These are phyloP conservation scores for Arthroderma sp. DNA, from an alignment of 2,329 filamentous ascomycete species.

Conservation along the genomic window DNA sequence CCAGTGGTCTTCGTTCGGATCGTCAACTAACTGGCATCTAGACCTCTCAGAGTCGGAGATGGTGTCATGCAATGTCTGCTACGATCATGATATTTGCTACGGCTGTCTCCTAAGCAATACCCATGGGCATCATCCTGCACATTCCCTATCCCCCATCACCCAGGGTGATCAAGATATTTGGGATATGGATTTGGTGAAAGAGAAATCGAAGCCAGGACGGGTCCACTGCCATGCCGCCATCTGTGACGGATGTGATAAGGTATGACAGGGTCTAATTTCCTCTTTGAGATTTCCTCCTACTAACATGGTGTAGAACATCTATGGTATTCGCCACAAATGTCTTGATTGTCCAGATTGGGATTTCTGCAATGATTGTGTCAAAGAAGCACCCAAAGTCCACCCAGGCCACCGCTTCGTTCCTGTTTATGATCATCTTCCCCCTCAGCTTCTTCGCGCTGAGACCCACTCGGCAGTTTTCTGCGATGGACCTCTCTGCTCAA, in stretches of 20 bases:
- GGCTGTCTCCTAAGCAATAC: slow-evolving; percentile 59
- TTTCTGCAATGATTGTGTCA: slow-evolving; percentile 68
- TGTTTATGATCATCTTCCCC: slow-evolving; percentile 58
- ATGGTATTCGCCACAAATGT: slow-evolving; percentile 90
- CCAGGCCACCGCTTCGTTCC: slow-evolving; percentile 77
- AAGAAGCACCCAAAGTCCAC: slow-evolving; percentile 55
- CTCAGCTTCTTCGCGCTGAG: slow-evolving; percentile 31
- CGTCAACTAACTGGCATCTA: slow-evolving; percentile 19
- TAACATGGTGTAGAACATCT: slow-evolving; percentile 48
- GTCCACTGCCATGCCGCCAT: slow-evolving; percentile 74
- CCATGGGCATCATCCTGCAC: slow-evolving; percentile 84
- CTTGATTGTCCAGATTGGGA: slow-evolving; percentile 96
- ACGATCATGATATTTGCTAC: slow-evolving; percentile 87
- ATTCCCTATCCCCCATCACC: slow-evolving; percentile 53
- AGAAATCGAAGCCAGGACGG: slow-evolving; percentile 64
- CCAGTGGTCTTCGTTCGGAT: too few relatives aligned
- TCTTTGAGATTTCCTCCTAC: slow-evolving; percentile 4
- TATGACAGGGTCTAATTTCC: slow-evolving; percentile 17
- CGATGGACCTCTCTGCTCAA: slow-evolving; percentile 73
- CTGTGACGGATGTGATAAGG: slow-evolving; percentile 83
- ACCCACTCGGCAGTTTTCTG: slow-evolving; percentile 80
- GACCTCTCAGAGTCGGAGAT: slow-evolving; percentile 67
- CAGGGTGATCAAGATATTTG: slow-evolving; percentile 34
- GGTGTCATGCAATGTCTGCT: slow-evolving; percentile 70
- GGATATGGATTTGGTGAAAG: slow-evolving; percentile 48